Conservation (phyloP, 2,329 filamentous ascomycete species). For the Beauveria medogensis region DNA sequence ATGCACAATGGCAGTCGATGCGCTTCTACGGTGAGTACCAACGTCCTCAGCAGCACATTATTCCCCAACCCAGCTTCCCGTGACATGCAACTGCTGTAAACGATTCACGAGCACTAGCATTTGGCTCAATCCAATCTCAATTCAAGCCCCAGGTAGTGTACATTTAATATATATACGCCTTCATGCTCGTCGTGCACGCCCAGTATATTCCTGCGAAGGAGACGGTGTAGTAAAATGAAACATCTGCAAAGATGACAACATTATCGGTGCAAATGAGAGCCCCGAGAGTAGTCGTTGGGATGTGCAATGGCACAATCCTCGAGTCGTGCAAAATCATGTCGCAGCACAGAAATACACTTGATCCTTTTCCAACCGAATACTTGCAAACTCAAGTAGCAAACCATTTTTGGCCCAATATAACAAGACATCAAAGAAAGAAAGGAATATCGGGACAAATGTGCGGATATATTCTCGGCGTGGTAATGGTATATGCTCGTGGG, state of each 20-base stretch:
- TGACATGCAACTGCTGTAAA: neutral
- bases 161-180: neutral
- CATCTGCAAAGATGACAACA: neutral
- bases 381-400: neutral
- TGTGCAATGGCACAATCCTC: neutral
- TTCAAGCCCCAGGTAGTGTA: neutral
- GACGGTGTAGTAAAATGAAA: neutral
- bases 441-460: neutral
- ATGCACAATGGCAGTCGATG: neutral
- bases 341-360: too few relatives aligned
- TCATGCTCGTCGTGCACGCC: neutral
- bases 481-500: neutral
- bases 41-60: neutral
- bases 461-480: neutral
- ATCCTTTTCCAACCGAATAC: neutral
- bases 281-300: neutral
- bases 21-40: neutral
- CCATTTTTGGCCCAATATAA: neutral
- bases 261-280: neutral
- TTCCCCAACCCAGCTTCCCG: neutral
- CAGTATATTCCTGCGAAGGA: neutral
- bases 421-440: neutral
- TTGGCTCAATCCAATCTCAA: neutral
- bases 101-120: neutral
- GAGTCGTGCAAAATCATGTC: neutral